Base-by-base conservation (phyloP, 2,329 filamentous ascomycete species). In the Diaporthe velutina region DNA sequence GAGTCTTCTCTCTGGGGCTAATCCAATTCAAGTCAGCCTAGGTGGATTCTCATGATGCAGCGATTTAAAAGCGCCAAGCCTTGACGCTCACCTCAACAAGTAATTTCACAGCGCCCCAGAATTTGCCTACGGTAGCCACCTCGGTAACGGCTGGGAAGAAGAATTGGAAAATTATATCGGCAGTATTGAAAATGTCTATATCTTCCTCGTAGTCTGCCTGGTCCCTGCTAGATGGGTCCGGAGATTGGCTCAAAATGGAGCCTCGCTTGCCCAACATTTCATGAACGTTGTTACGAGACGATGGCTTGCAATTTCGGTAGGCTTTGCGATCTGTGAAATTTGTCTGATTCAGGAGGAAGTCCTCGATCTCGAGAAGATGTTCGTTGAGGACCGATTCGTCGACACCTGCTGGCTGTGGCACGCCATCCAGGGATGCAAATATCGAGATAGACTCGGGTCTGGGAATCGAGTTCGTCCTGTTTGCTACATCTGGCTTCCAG, bases 311-410 rank as follows among this genome's bases (percentile, higher is more conserved):
- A 19, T 25, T 28, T 61, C 58, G n/a, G 38, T 61, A 61, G 40
- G 58, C 58, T 42, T 61, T 61, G 9, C 58, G 58, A 25, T 61
- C 58, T 9, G 58, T 61, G 8, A 61, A 61, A 10, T 61, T 61
- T 7, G 58, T 42, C n/a, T 61, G 38, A 4, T 42, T 61, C 2
- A 61, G 58, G n/a, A 61, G 58, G 17, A 61, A 61, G 13, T 61
- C 38, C 30, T 61, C 58, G 6, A 61, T 15, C 25, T 61, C 58
- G 40, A 61, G 58, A 12, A 61, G n/a, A 19, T 61, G 58, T 45
- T 61, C 58, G 38, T 61, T 61, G 15, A 61, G 38, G 13, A 42
- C 58, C 2, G 58, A 61, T 42, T 30, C 25, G 38, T 61, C 58
- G 25, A 61, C 15, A 25, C 58, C 58, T 6, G n/a, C 13, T 7